Evolutionary conservation across 495 filamentous ascomycete species (phyloP), one percentile per base, ranked within the genome.

Genomic region (Echria macrotheca): DNA sequence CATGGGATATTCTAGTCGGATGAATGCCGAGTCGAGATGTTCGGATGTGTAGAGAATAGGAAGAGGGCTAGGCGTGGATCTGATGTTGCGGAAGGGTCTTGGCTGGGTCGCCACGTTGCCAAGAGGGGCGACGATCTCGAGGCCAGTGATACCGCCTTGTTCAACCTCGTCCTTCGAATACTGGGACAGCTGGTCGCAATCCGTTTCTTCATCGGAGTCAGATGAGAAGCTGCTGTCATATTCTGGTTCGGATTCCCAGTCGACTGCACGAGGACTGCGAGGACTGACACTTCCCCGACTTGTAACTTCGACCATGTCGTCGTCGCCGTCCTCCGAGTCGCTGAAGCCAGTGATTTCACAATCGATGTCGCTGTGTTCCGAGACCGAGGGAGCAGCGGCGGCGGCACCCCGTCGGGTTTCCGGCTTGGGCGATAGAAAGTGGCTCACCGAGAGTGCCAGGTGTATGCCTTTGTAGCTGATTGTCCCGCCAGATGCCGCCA

Each of bases 281-380:
- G 36, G 36, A 21, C n/a, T 39, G 9, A 21, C 4, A 10, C 36
- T 39, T 39, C n/a, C 36, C 4, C 36, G 36, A 19, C 36, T 39
- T 3, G 36, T 39, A 21, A 39, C 36, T 9, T 21, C n/a, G 36
- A 18, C 36, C 36, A 39, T 17, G 9, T 15, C 36, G n/a, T 39
- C 36, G 18, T 39, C 36, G 2, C 21, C 36, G 36, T 39, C 36
- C 18, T 39, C 36, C 14, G 5, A 39, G 36, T 39, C 36, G 18
- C 36, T 18, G 5, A 39, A 10, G 4, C 36, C 36, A n/a, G 18
- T 39, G 10, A 39, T 39, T n/a, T 52, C 49, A 8, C 49, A 38
- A 28, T 44, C 48, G 19, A 26, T 23, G 21, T 35, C 48, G 15
- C 18, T 26, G 2, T 10, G 10, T n/a, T 21, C 46, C n/a, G 5